Evolutionary conservation across 2,329 filamentous ascomycete genomes (phyloP), one percentile per base, ranked within the genome.

Genomic region (Ceratocystis ficicola): DNA sequence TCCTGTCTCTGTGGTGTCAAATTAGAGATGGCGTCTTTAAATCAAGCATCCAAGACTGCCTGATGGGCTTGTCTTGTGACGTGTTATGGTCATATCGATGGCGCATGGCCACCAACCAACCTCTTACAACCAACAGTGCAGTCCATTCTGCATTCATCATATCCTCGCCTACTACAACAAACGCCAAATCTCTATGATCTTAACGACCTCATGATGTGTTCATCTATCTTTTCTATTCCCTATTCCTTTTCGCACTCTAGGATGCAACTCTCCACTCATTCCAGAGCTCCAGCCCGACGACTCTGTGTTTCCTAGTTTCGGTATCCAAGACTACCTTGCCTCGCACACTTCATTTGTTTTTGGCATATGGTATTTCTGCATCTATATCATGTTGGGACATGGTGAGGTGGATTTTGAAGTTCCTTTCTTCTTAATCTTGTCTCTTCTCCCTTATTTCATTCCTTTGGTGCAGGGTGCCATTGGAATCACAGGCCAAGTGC

Each of bases 1-100:
- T 17, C 66, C 66, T 15, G 57, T 65, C 25, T 67, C 66, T 17
- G 62, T 67, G 20, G 65, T 50, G 5, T 67, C 66, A 8, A 67
- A 65, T 30, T 65, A 65, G 32, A 15, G 25, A 8, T 10, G 17
- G 15, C 12, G 32, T 36, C 15, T 25, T n/a, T 22, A 3, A 17
- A 22, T 59, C 28, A 30, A 57, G 17, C 22, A 12, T n/a, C 2
- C 6, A 28, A 59, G 30, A 48, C 20, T 48, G 46, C 17, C 15
- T 10, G 22, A 25, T 15, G 8, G 20, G 25, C 3, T 52, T 25
- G 15, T 22, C 20, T 20, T 15, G 20, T 5, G 22, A 6, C 25
- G 25, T 28, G 15, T 52, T 22, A 28, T 52, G 48, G 48, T 25
- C 48, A 28, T 15, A 8, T 52, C 48, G 22, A 25, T 25, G 48